These are phyloP conservation scores for Alternaria gaisen DNA, from an alignment of 2,329 filamentous ascomycete genomes.

Conservation along the genomic window DNA sequence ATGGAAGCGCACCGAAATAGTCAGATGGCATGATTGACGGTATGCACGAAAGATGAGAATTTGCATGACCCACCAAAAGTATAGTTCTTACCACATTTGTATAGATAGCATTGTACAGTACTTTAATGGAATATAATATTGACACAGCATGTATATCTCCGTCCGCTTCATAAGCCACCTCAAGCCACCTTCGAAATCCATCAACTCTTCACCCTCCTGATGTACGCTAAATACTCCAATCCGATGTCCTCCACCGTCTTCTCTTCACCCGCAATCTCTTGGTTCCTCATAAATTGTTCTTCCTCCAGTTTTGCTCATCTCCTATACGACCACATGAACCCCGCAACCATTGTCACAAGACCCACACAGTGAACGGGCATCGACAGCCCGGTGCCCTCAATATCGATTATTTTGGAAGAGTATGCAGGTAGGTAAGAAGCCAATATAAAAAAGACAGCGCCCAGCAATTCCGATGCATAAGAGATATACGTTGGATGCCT, in stretches of 20 bases:
- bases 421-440: not conserved
- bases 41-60: not conserved
- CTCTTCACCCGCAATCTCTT: not conserved
- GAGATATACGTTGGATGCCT: not conserved
- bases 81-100: not conserved
- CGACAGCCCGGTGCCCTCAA: not conserved
- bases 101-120: not conserved
- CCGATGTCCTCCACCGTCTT: not conserved
- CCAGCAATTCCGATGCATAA: not conserved
- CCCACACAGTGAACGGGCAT: not conserved
- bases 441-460: not conserved
- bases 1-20: conserved; percentile 8
- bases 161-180: not conserved
- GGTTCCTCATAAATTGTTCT: not conserved
- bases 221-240: not conserved
- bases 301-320: not conserved
- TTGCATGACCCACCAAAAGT: not conserved
- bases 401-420: not conserved
- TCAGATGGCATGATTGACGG: not conserved
- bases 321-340: not conserved
- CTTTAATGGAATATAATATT: not conserved
- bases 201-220: not conserved
- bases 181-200: not conserved
- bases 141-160: not conserved
- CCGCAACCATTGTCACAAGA: not conserved